phyloP scores from a whole-genome alignment of 257 asterid genomes.

The Nicotiana paniculata region DNA sequence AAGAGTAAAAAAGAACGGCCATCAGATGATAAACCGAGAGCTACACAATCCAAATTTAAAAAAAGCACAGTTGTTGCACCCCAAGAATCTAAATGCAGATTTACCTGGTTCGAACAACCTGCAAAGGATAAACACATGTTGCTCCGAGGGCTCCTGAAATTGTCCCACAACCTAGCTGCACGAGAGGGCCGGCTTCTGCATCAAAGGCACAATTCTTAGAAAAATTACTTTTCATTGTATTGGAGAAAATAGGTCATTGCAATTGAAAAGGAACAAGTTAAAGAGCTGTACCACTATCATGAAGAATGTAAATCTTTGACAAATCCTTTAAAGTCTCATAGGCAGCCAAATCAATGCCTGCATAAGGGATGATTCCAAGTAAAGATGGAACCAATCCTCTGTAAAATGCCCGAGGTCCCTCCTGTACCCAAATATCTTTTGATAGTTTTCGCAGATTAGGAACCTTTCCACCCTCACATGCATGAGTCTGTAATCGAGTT shows the following conservation, averaged over 20 bases:
- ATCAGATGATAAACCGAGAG: background rate
- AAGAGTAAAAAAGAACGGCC: background rate
- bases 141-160: constrained; percentile 98
- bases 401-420: constrained; percentile 95
- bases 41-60: background rate
- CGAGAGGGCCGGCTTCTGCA: constrained; percentile 94
- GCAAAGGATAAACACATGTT: constrained; percentile 91
- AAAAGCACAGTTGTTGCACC: background rate
- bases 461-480: constrained; percentile 57
- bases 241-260: background rate
- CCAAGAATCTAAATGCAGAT: background rate
- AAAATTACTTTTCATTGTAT: background rate
- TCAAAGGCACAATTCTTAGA: background rate
- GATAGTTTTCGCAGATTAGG: constrained; percentile 68
- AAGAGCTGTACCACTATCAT: constrained; percentile 57
- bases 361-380: constrained; percentile 94
- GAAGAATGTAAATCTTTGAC: constrained; percentile 70
- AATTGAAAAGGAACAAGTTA: background rate
- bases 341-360: constrained; percentile 90
- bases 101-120: constrained; percentile 98
- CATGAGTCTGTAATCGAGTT: constrained; percentile 80
- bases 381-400: constrained; percentile 91
- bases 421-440: constrained; percentile 72
- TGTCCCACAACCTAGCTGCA: constrained; percentile 91
- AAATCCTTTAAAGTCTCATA: constrained; percentile 85